Evolutionary conservation across 805 yeast genomes (phyloP).

Genomic region (Tetrapisispora taiwanensis): DNA sequence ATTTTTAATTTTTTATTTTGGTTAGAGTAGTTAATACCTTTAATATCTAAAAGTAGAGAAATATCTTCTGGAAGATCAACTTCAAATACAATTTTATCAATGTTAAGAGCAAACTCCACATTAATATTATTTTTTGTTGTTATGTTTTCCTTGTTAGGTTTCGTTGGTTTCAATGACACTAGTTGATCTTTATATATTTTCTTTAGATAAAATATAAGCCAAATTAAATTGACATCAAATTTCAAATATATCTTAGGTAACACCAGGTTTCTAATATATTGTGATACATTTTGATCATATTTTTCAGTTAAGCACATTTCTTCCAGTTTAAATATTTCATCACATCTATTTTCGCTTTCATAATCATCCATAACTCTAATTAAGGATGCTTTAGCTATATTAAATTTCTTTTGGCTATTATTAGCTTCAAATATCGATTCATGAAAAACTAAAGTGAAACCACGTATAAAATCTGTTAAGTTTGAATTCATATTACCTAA

Average conservation of each 20-base stretch:
- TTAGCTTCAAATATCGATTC: conserved; percentile 14
- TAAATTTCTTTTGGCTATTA: conserved; percentile 7
- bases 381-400: conserved; percentile 12
- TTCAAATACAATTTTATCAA: conserved; percentile 20
- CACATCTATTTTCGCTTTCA: conserved; percentile 6
- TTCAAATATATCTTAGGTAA: conserved; percentile 18
- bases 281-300: neutral
- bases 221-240: conserved; percentile 24
- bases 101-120: neutral
- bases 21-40: conserved; percentile 6
- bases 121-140: neutral
- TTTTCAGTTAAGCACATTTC: conserved; percentile 8
- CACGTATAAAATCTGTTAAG: conserved; percentile 18
- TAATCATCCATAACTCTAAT: conserved; percentile 18
- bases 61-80: conserved; percentile 20
- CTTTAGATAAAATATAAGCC: conserved; percentile 16
- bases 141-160: neutral
- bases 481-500: conserved; percentile 10
- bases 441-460: conserved; percentile 13
- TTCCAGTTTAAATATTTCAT: conserved; percentile 10
- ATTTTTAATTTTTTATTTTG: conserved; percentile 4
- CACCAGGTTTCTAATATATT: neutral
- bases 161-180: neutral
- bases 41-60: conserved; percentile 14
- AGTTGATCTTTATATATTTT: neutral